Evolutionary conservation across 108 stramenopile species (phyloP), one percentile per base, ranked within the genome.

Genomic region (Mediolabrus comicus): DNA sequence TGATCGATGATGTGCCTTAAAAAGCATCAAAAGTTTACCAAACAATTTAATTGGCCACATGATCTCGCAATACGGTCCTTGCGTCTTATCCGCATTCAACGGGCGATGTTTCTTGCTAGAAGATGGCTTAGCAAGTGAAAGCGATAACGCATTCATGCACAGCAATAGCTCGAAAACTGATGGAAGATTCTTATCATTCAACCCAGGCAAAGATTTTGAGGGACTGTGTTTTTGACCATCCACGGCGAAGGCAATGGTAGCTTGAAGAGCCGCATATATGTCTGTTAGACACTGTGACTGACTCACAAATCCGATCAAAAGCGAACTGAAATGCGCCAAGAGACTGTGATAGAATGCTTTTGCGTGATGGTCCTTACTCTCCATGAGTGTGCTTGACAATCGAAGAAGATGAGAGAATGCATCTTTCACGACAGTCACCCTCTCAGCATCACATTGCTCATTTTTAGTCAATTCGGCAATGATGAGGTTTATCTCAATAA

Each of bases 261-360:
- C 29, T 29, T 35, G 55, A 59, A 77, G 32, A 59, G 69, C 17
- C 41, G 65, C 49, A 29, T 35, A 35, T 57, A 55, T 65, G n/a
- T 65, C 55, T 31, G n/a, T 9, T 2, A 69, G 32, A 53, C 41
- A 77, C 1, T 30, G 36, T 25, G 30, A 26, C 25, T 65, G 68
- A 32, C 64, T 70, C 11, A 24, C 10, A 4, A 43, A 51, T 3
- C 57, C 53, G 17, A 77, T 41, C 25, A 77, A 19, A 53, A 70
- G 69, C 28, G 69, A 62, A 31, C 76, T 77, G 58, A 59, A 77
- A 59, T 77, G 69, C 1, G 69, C 29, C 10, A 77, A 57, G 24
- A 77, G n/a, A 39, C 59, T 62, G 57, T 77, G 76, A 9, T 70
- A 57, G 49, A 69, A 69, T 29, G 69, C 11, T 19, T 49, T 12